Percentiles rank a stretch among this genome's conserved stretches.
phyloP scores from a whole-genome alignment of 208 protist species.

The Trypanosoma avium region DNA sequence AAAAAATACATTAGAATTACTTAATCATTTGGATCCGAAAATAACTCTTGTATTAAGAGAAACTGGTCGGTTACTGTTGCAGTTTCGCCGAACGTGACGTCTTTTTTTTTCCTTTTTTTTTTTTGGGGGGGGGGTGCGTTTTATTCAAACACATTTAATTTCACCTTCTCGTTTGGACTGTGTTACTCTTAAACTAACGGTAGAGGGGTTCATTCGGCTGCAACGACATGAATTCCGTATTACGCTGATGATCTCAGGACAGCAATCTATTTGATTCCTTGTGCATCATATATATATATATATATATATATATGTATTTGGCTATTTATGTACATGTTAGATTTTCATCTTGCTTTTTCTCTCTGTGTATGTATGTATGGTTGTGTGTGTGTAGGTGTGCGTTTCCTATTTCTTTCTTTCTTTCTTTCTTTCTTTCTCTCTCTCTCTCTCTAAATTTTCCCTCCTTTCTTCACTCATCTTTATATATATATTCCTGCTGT shows the following conservation, averaged over 20 bases:
- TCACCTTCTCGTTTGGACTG: slow-evolving; percentile 13
- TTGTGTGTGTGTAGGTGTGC: not conserved
- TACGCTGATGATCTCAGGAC: not conserved
- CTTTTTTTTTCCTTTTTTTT: slow-evolving; percentile 6
- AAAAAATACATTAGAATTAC: too few species aligned
- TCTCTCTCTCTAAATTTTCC: not conserved
- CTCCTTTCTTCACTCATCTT: not conserved
- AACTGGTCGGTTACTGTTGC: not conserved
- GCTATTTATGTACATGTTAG: too few species aligned
- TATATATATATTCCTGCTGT: not conserved
- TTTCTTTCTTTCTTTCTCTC: slow-evolving; percentile 6
- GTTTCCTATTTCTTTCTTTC: slow-evolving; percentile 5
- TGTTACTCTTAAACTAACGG: slow-evolving; percentile 7
- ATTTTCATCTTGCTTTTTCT: not conserved
- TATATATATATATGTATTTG: too few species aligned
- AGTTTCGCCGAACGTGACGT: slow-evolving; percentile 4
- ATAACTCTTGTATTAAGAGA: too few species aligned
- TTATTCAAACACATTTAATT: not conserved
- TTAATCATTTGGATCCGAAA: too few species aligned
- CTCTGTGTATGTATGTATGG: not conserved
- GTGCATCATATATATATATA: too few species aligned
- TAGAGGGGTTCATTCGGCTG: slow-evolving; percentile 13
- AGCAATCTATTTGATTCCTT: too few species aligned
- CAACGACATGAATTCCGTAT: slow-evolving; percentile 15
- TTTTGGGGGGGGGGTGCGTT: slow-evolving; percentile 1